Evolutionary conservation across 371 early-diverging fungal species (phyloP).

Genomic region (Apophysomyces ossiformis): DNA sequence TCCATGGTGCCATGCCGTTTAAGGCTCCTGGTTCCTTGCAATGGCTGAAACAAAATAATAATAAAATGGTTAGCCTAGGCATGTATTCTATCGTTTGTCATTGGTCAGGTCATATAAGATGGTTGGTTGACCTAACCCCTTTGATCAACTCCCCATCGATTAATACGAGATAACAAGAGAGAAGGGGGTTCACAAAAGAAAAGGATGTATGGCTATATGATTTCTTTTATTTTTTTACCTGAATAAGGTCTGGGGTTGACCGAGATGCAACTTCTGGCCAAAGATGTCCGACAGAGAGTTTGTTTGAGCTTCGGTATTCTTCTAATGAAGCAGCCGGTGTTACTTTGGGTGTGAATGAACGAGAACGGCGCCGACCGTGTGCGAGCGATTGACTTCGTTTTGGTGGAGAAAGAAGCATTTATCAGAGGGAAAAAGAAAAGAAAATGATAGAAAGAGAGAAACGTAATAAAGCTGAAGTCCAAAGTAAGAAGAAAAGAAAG

Average conservation of each 20-base stretch:
- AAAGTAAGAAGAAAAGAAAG: too few species aligned
- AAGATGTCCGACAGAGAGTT: neutral
- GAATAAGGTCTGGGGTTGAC: slow-evolving; percentile 11
- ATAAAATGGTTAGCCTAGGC: neutral
- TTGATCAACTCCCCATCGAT: neutral
- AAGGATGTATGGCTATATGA: too few species aligned
- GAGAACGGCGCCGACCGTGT: slow-evolving; percentile 6
- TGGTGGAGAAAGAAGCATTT: neutral
- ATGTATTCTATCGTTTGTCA: neutral
- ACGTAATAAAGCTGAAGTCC: too few species aligned
- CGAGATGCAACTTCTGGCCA: slow-evolving; percentile 5
- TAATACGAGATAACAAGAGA: too few species aligned
- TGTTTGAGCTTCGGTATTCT: neutral
- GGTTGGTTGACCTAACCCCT: too few species aligned
- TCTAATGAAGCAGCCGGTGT: neutral
- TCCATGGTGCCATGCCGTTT: slow-evolving; percentile 12
- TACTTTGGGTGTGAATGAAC: neutral
- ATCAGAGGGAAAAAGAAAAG: neutral
- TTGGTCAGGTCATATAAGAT: neutral
- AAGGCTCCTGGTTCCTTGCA: neutral
- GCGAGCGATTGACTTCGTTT: slow-evolving; percentile 3
- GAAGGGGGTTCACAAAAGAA: too few species aligned
- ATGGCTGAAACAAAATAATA: neutral
- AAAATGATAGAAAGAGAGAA: neutral
- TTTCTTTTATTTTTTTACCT: too few species aligned